Base-by-base conservation (phyloP, 768 basidiomycete species). In the Scleroderma citrinum region DNA sequence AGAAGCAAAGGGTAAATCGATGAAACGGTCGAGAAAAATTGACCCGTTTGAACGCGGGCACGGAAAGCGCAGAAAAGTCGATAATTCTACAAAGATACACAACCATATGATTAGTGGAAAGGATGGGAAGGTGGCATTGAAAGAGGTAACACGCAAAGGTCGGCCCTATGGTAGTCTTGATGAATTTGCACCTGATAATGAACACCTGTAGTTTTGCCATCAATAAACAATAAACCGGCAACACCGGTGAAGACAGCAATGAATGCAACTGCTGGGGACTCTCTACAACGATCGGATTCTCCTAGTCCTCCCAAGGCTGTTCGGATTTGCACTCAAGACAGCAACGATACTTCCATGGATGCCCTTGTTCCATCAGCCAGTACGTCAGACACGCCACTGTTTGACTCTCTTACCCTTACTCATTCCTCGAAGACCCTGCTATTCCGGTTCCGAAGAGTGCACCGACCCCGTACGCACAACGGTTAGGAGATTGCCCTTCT, bases 21-120 rank as follows among this genome's bases (percentile, higher is more conserved):
- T 78, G 53, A 79, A 75, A 63, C 86, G 83, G 63, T 85, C 80
- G 59, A 65, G 68, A 10, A 75, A 74, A 50, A 54, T 69, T 16
- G 85, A 87, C 56, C 82, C 82, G 0, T 87, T 87, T 53, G 62
- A 46, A 2, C 69, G 64, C 44, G 60, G 61, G 40, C 62, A 63
- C 38, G 67, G 72, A 52, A 73, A 71, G 56, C 78, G 73, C 64
- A 79, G 75, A 56, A 76, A 70, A 41, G 69, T 64, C n/a, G 17
- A 50, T 12, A 19, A n/a, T n/a, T 16, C 23, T 5, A 16, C 16
- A 11, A 42, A 42, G 23, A 24, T 42, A 21, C 24, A 23, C 10
- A 23, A 3, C 3, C 21, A 29, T 24, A n/a, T 21, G 1, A 16
- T n/a, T 26, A 17, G 13, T n/a, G 14, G n/a, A 21, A 30, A 31